Conservation (phyloP, 2,329 filamentous ascomycete species). For the Stagonosporopsis cucurbitacearum region DNA sequence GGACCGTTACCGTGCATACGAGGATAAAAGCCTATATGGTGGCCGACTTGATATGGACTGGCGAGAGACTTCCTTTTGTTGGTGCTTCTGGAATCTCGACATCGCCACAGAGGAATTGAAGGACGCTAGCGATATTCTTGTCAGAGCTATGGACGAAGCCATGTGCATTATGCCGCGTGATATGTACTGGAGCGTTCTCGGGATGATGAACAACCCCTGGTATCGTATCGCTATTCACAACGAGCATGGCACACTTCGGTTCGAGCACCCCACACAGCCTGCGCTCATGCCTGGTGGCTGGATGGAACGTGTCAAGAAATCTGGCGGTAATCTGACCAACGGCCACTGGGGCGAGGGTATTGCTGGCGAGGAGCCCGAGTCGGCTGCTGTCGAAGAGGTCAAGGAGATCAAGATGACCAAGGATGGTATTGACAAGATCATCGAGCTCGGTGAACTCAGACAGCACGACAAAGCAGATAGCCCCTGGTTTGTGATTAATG, state of each 20-base stretch:
- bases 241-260: constrained; percentile 65
- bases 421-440: constrained; percentile 65
- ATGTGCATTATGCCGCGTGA: constrained; percentile 87
- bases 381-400: constrained; percentile 56
- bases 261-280: constrained; percentile 89
- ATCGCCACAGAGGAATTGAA: constrained; percentile 68
- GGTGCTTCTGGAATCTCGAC: constrained; percentile 87
- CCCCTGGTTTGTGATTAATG: constrained; percentile 89
- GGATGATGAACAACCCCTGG: constrained; percentile 99
- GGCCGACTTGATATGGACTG: constrained; percentile 80
- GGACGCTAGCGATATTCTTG: constrained; percentile 73
- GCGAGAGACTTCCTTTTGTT: constrained; percentile 84
- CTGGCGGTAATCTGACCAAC: constrained; percentile 79
- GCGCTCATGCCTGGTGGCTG: constrained; percentile 79
- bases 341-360: constrained; percentile 83
- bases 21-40: constrained; percentile 73
- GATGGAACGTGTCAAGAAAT: constrained; percentile 91
- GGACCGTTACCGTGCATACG: constrained; percentile 75
- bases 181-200: constrained; percentile 94
- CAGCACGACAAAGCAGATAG: constrained; percentile 68
- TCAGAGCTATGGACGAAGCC: constrained; percentile 88
- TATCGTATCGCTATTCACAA: constrained; percentile 79
- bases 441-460: constrained; percentile 75
- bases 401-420: constrained; percentile 81
- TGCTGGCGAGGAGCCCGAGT: constrained; percentile 56